Evolutionary conservation across 352 stramenopile species (phyloP), one percentile per base, ranked within the genome.

Genomic region (Phytophthora lateralis): DNA sequence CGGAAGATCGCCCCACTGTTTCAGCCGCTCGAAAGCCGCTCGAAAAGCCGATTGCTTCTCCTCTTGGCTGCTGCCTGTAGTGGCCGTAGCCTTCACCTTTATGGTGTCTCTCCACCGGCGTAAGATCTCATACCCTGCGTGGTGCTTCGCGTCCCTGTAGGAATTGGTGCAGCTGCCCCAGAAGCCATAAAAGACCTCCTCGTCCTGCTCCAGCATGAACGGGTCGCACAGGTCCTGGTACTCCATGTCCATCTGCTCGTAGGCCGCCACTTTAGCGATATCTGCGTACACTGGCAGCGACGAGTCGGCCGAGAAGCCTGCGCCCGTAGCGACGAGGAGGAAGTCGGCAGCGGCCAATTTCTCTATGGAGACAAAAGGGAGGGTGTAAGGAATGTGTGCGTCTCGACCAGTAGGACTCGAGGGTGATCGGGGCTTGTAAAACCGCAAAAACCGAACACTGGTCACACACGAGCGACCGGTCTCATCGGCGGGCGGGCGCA

Each of bases 141-240:
- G 92, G 18, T 89, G 83, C 41, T 72, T 55, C 0, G 90, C 80
- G 51, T 91, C 77, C 24, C 89, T 72, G 60, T 98, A 98, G 14
- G 82, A 70, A 65, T 97, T 94, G 41, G 88, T 76, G 54, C 88
- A 98, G 48, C 77, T 83, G 26, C 89, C 89, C 92, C 92, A 98
- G 66, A 98, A 98, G 8, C 89, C 90, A 57, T 96, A 96, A 61
- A 98, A 98, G 53, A 91, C 27, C 43, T 82, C 61, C n/a, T 81
- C 76, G 56, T 94, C 82, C 56, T 97, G 75, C 35, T 78, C 73
- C 12, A 96, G 59, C 84, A 82, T 94, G 55, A 91, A 86, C 11
- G 89, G 88, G 45, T 93, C 78, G 60, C 91, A 98, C 11, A 98
- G 60, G 69, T 97, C 89, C 38, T 92, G 76, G 78, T 98, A 98